Base-by-base conservation (phyloP, 176 grass and related monocot genomes). In the Avena eriantha region DNA sequence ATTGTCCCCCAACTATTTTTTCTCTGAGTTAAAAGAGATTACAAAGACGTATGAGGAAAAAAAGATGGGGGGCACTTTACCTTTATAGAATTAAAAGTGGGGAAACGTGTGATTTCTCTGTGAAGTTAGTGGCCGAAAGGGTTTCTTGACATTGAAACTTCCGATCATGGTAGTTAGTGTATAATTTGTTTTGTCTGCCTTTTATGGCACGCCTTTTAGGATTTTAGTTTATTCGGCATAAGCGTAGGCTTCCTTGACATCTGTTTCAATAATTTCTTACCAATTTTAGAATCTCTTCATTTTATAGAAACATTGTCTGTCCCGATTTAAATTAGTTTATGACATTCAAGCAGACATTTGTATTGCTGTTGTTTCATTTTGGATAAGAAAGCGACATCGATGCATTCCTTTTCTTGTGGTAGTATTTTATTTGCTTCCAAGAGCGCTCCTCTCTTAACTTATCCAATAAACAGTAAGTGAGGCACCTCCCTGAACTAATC, bases 371-470 rank as follows among this genome's bases (percentile, higher is more conserved):
- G 31, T 83, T 86, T 74, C 47, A 8, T 86, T 64, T 77, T 70
- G 35, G 79, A 79, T 86, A 83, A 57, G 83, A 86, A 50, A 81
- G 86, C 4, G 51, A 85, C 82, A 61, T 88, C 5, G 51, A 36
- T 70, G 69, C 89, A 76, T 84, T 74, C 85, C 75, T 75, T 80
- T 36, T 80, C 61, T 33, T 61, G n/a, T 77, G n/a, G 29, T 17
- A 46, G 39, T 88, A 63, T 80, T 84, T 63, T 88, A 85, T 70
- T 88, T 10, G 39, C 69, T 84, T 84, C 50, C 60, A 70, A 80
- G 84, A 69, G 76, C 19, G 56, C 46, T 79, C 36, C n/a, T 79
- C 51, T 79, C 53, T 84, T 69, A 74, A 77, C 64, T 63, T 82
- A 71, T 70, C 56, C 22, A 88, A 21, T 88, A 35, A 21, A 35